Percentiles rank a stretch among this genome's conserved stretches.
phyloP scores from a whole-genome alignment of 1,139 yeast species.

The Yamadazyma conglobata region DNA sequence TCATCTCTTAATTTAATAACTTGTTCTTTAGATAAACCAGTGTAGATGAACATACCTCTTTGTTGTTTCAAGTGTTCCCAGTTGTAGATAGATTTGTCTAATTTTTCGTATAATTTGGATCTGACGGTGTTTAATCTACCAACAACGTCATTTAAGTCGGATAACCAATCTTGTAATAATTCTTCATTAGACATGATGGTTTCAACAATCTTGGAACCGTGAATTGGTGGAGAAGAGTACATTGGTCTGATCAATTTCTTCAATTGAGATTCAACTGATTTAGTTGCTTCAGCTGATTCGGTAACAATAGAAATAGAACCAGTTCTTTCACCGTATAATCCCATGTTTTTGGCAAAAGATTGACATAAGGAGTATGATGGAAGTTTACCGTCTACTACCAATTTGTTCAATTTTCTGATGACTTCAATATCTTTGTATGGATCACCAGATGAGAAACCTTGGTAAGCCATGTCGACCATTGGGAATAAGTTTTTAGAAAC shows the following conservation, averaged over 20 bases:
- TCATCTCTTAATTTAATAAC: slow-evolving; percentile 66
- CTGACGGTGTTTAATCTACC: slow-evolving; percentile 77
- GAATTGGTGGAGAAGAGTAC: slow-evolving; percentile 92
- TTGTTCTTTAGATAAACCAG: slow-evolving; percentile 73
- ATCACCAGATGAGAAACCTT: slow-evolving; percentile 90
- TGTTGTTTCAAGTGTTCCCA: slow-evolving; percentile 89
- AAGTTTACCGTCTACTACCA: slow-evolving; percentile 44
- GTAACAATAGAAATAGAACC: slow-evolving; percentile 77
- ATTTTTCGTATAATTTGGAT: slow-evolving; percentile 54
- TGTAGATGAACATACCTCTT: slow-evolving; percentile 95
- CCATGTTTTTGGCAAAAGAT: slow-evolving; percentile 96
- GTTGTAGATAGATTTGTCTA: slow-evolving; percentile 53
- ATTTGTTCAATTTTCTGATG: slow-evolving; percentile 48
- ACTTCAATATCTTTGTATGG: slow-evolving; percentile 47
- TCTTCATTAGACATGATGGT: slow-evolving; percentile 61
- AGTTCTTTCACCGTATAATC: slow-evolving; percentile 92
- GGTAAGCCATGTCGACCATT: slow-evolving; percentile 93
- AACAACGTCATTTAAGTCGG: slow-evolving; percentile 74
- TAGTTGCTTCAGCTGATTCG: slow-evolving; percentile 40
- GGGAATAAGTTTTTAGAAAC: slow-evolving; percentile 66
- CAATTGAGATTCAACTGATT: slow-evolving; percentile 69
- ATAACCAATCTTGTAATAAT: slow-evolving; percentile 70
- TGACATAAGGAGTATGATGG: slow-evolving; percentile 71
- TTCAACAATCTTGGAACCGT: slow-evolving; percentile 87
- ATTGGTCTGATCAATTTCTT: slow-evolving; percentile 79